Conservation (phyloP, 2,329 filamentous ascomycete genomes). For the Trichoderma simmonsii region DNA sequence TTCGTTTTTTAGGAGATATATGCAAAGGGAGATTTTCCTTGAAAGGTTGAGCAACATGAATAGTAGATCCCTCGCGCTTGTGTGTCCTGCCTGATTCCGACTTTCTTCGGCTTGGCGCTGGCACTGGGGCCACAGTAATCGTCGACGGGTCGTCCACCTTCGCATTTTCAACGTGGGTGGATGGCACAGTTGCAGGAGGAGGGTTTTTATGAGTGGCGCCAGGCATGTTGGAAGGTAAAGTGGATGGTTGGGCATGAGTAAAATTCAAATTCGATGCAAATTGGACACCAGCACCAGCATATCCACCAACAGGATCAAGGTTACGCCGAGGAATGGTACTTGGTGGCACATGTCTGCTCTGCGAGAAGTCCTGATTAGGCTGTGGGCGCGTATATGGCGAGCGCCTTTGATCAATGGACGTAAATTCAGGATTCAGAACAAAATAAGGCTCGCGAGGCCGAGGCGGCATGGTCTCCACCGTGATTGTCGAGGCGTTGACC, state of each 20-base stretch:
- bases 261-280: not conserved
- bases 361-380: not conserved
- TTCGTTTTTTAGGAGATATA: not conserved
- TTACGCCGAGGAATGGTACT: not conserved
- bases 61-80: not conserved
- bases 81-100: not conserved
- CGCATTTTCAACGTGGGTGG: not conserved
- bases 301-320: not conserved
- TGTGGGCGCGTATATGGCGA: not conserved
- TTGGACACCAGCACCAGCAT: not conserved
- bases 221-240: not conserved
- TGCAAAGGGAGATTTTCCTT: not conserved
- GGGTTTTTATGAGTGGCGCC: not conserved
- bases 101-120: not conserved
- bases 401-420: not conserved
- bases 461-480: not conserved
- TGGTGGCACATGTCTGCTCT: not conserved
- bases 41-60: not conserved
- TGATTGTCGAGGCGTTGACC: not conserved
- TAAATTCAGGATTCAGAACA: not conserved
- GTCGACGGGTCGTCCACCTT: not conserved
- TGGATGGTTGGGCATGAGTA: not conserved
- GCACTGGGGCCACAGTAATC: not conserved
- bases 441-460: slow-evolving; percentile 6
- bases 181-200: not conserved